These are phyloP conservation scores for Schizopora paradoxa DNA, from an alignment of 1,284 basidiomycete genomes.

Conservation along the genomic window DNA sequence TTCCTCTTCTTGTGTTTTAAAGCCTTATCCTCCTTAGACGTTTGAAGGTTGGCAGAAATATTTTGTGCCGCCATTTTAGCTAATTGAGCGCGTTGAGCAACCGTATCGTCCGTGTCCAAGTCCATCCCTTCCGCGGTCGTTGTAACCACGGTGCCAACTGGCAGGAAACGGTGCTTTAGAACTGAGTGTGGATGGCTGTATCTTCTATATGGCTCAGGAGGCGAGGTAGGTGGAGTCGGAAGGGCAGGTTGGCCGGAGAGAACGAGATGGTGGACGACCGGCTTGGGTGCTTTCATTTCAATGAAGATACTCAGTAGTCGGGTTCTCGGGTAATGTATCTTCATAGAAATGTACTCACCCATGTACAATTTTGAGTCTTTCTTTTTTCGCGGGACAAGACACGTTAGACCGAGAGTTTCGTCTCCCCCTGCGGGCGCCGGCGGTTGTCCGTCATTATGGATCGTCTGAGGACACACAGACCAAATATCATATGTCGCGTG, in stretches of 20 bases:
- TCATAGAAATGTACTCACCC: constrained; percentile 34
- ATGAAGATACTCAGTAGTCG: too few species aligned
- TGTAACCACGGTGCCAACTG: constrained; percentile 47
- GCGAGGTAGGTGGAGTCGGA: constrained; percentile 30
- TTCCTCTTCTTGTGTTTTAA: constrained; percentile 12
- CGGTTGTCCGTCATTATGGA: constrained; percentile 30
- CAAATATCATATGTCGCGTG: constrained; percentile 55
- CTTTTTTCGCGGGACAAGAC: constrained; percentile 55
- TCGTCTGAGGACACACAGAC: constrained; percentile 38
- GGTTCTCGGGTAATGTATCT: neutral
- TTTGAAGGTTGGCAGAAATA: neutral
- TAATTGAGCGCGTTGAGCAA: constrained; percentile 2
- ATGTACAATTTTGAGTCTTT: constrained; percentile 55
- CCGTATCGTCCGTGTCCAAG: constrained; percentile 24
- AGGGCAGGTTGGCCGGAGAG: constrained; percentile 43
- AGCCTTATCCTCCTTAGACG: constrained; percentile 26
- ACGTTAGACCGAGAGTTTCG: constrained; percentile 54
- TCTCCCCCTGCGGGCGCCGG: constrained; percentile 46
- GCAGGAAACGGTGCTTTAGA: constrained; percentile 59
- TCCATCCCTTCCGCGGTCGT: constrained; percentile 16
- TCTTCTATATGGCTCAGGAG: constrained; percentile 35
- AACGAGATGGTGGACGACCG: constrained; percentile 52
- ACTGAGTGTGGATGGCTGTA: constrained; percentile 52
- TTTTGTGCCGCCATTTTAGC: constrained; percentile 11
- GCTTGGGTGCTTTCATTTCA: constrained; percentile 40